Percentiles rank a stretch among this genome's conserved stretches.
phyloP scores from a whole-genome alignment of 495 filamentous ascomycete genomes.

The Lophiotrema nucula region DNA sequence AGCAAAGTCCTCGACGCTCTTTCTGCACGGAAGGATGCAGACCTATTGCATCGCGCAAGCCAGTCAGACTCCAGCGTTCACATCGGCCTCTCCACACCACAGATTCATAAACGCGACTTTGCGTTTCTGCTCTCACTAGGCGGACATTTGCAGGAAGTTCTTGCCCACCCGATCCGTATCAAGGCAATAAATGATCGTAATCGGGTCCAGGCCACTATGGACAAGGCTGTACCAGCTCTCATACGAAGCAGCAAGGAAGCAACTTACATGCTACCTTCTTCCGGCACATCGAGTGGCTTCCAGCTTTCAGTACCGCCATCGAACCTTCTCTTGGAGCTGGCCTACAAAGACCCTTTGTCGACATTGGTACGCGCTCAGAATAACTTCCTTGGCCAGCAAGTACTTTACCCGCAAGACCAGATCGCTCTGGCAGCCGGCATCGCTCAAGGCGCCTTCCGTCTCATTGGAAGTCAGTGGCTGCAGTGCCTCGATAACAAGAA shows the following conservation, averaged over 20 bases:
- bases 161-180: slow-evolving; percentile 15
- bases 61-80: background rate
- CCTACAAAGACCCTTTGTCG: slow-evolving; percentile 10
- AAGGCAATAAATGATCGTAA: slow-evolving; percentile 2
- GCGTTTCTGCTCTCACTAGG: slow-evolving; percentile 12
- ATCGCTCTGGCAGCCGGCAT: slow-evolving; percentile 14
- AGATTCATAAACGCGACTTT: slow-evolving; percentile 24
- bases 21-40: slow-evolving; percentile 20
- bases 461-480: slow-evolving; percentile 21
- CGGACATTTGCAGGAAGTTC: slow-evolving; percentile 8
- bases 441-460: slow-evolving; percentile 5
- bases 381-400: slow-evolving; percentile 9
- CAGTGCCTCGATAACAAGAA: slow-evolving; percentile 4
- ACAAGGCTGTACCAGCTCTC: slow-evolving; percentile 5
- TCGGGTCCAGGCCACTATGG: slow-evolving; percentile 6
- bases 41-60: slow-evolving; percentile 18
- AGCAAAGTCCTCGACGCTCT: slow-evolving; percentile 16
- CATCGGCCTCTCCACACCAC: slow-evolving; percentile 19
- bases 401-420: slow-evolving; percentile 24
- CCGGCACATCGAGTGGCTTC: slow-evolving; percentile 5
- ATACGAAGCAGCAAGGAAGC: background rate
- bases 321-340: slow-evolving; percentile 6
- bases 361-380: slow-evolving; percentile 2
- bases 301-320: slow-evolving; percentile 5
- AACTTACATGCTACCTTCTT: slow-evolving; percentile 20